Evolutionary conservation across 495 filamentous ascomycete genomes (phyloP).

Genomic region (Recurvomyces mirabilis): DNA sequence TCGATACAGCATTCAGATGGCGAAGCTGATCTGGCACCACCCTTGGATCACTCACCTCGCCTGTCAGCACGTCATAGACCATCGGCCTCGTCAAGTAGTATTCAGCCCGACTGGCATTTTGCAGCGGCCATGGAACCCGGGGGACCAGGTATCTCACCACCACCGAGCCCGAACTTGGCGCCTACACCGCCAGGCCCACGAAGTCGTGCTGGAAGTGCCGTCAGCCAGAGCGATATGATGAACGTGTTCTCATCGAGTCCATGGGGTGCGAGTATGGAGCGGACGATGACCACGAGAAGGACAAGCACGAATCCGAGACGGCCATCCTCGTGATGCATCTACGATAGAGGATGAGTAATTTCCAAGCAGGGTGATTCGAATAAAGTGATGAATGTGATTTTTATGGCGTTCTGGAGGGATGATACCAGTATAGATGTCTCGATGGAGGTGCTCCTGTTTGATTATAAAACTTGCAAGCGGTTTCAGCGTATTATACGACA

Average conservation of each 20-base stretch:
- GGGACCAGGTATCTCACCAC: conserved; percentile 25
- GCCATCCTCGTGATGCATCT: conserved; percentile 13
- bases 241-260: conserved; percentile 73
- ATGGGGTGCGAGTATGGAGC: conserved; percentile 84
- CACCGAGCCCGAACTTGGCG: conserved; percentile 23
- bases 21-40: conserved; percentile 15
- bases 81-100: conserved; percentile 14
- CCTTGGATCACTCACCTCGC: conserved; percentile 4
- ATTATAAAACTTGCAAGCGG: no score
- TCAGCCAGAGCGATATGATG: conserved; percentile 68
- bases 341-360: no score
- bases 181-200: conserved; percentile 23
- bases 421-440: no score
- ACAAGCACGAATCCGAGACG: conserved; percentile 24
- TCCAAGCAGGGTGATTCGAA: no score
- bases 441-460: no score
- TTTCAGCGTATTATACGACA: no score
- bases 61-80: conserved; percentile 21
- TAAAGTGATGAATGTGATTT: no score
- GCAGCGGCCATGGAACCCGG: conserved; percentile 22
- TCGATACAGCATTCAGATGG: conserved; percentile 29
- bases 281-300: conserved; percentile 67
- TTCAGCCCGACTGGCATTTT: conserved; percentile 30
- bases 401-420: no score
- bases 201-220: conserved; percentile 51